phyloP scores from a whole-genome alignment of 352 stramenopile genomes.

The Phytophthora multivora region DNA sequence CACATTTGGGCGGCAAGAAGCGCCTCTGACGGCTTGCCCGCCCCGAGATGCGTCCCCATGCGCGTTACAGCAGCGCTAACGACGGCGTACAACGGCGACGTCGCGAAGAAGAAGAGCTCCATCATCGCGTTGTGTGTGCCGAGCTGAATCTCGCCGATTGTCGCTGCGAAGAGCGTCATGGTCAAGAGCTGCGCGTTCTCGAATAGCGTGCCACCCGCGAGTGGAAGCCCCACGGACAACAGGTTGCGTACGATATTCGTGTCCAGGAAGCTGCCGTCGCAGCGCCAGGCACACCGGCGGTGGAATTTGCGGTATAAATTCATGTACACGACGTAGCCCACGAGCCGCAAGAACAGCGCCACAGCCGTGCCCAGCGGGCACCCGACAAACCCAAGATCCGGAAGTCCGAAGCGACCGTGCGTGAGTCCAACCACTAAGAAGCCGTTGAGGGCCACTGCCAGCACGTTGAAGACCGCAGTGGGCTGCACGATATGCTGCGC shows the following conservation, averaged over 20 bases:
- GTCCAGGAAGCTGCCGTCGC: slow-evolving; percentile 57
- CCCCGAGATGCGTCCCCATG: slow-evolving; percentile 69
- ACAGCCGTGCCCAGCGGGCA: slow-evolving; percentile 73
- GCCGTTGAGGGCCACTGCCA: slow-evolving; percentile 66
- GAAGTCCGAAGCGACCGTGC: slow-evolving; percentile 60
- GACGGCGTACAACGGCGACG: slow-evolving; percentile 74
- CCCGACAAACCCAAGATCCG: slow-evolving; percentile 72
- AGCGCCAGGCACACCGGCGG: slow-evolving; percentile 58
- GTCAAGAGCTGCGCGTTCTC: slow-evolving; percentile 83
- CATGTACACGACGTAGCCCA: slow-evolving; percentile 75
- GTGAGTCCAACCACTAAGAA: slow-evolving; percentile 71
- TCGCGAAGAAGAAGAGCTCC: slow-evolving; percentile 86
- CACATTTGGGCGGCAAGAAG: slow-evolving; percentile 64
- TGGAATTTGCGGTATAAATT: slow-evolving; percentile 59
- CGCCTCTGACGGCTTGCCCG: slow-evolving; percentile 42
- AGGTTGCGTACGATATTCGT: slow-evolving; percentile 47
- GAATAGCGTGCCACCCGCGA: slow-evolving; percentile 67
- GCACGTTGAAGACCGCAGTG: slow-evolving; percentile 61
- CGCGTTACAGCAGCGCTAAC: slow-evolving; percentile 66
- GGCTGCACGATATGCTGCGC: slow-evolving; percentile 82
- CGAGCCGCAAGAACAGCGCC: slow-evolving; percentile 55
- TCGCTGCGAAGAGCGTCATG: slow-evolving; percentile 77
- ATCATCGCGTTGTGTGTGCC: slow-evolving; percentile 86
- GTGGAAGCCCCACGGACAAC: slow-evolving; percentile 53
- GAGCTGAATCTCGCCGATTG: slow-evolving; percentile 74